Evolutionary conservation across 148 eudicot genomes (phyloP).

Genomic region (Rhododendron mucronatum): DNA sequence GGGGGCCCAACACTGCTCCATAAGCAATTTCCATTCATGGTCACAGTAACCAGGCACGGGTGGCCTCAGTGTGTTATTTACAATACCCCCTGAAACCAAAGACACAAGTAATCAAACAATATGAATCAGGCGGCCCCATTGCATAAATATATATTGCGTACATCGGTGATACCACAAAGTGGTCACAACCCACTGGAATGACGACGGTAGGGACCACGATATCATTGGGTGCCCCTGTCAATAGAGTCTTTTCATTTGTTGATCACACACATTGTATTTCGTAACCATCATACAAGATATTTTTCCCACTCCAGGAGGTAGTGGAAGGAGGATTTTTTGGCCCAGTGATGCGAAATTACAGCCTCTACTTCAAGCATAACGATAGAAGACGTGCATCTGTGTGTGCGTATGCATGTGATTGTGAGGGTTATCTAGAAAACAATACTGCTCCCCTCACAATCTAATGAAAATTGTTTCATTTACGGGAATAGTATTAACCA

Average conservation of each 20-base stretch:
- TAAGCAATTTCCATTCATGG: constrained; percentile 39
- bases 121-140: not conserved
- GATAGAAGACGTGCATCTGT: not conserved
- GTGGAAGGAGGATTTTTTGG: not conserved
- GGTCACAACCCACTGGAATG: not conserved
- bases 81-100: constrained; percentile 44
- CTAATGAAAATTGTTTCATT: not conserved
- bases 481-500: not conserved
- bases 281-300: not conserved
- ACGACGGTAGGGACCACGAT: not conserved
- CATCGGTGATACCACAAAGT: not conserved
- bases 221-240: not conserved
- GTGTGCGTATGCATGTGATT: no score
- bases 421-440: not conserved
- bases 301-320: not conserved
- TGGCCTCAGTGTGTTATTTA: constrained; percentile 50
- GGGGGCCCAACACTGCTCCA: constrained; percentile 56
- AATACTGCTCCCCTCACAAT: not conserved
- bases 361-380: not conserved
- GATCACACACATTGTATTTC: not conserved
- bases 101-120: not conserved
- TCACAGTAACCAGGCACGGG: constrained; percentile 39
- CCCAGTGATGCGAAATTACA: not conserved
- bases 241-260: not conserved
- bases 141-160: not conserved